These are phyloP conservation scores for Golubevia sp. DNA, from an alignment of 1,284 basidiomycete genomes.

Conservation along the genomic window DNA sequence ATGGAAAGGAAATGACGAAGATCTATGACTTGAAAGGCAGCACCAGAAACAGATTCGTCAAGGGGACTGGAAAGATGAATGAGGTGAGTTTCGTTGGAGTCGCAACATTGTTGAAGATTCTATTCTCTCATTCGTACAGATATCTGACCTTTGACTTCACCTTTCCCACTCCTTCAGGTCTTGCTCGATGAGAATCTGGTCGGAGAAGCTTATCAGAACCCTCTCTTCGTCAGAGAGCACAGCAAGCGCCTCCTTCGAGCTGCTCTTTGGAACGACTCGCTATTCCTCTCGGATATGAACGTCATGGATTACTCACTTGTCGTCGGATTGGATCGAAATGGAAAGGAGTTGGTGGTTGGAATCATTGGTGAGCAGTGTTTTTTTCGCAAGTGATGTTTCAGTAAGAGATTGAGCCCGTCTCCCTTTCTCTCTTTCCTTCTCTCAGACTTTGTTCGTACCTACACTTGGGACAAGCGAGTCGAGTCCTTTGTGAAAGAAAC, in stretches of 20 bases:
- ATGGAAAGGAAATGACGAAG: conserved; percentile 80
- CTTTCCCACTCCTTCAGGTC: conserved; percentile 66
- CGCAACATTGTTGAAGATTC: not conserved
- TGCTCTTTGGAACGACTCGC: conserved; percentile 83
- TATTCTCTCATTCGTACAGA: conserved; percentile 3
- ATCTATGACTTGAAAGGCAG: conserved; percentile 89
- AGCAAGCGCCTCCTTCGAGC: conserved; percentile 89
- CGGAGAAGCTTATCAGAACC: conserved; percentile 67
- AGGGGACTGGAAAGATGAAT: conserved; percentile 84
- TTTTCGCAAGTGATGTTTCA: conserved; percentile 8
- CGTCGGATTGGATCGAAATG: conserved; percentile 76
- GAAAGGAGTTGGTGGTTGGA: conserved; percentile 73
- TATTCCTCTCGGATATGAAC: conserved; percentile 89
- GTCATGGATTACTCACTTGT: conserved; percentile 99
- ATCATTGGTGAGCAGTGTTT: conserved; percentile 70
- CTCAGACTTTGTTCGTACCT: conserved; percentile 86
- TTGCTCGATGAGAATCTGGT: conserved; percentile 91
- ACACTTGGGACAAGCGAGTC: conserved; percentile 96
- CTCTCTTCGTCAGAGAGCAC: conserved; percentile 93
- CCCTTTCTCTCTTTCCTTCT: conserved; percentile 8
- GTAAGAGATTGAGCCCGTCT: conserved; percentile 1
- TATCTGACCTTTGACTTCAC: conserved; percentile 58
- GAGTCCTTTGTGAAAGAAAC: conserved; percentile 98
- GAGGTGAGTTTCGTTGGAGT: conserved; percentile 63
- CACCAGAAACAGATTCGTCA: conserved; percentile 86